These are phyloP conservation scores for Gossypium stocksii DNA, from an alignment of 345 rosid species.

Conservation along the genomic window DNA sequence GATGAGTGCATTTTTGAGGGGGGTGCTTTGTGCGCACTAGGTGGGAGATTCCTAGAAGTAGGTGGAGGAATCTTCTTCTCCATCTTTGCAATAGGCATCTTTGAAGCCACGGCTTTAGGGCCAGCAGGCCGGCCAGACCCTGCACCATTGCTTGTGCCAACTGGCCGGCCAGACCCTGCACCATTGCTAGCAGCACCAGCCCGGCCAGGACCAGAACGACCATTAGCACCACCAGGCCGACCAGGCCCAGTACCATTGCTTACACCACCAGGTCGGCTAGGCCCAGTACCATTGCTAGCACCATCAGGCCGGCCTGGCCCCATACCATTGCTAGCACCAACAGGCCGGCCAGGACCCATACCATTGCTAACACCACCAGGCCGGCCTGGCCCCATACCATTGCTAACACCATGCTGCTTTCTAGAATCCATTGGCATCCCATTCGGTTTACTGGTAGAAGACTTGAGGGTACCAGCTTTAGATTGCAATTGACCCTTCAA, in stretches of 20 bases:
- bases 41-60: conserved; percentile 29
- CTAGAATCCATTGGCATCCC: conserved; percentile 32
- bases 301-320: conserved; percentile 26
- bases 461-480: conserved; percentile 29
- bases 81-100: conserved; percentile 23
- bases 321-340: conserved; percentile 38
- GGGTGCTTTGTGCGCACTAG: conserved; percentile 35
- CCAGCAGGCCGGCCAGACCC: conserved; percentile 54
- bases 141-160: conserved; percentile 31
- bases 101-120: conserved; percentile 40
- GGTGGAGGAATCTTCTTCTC: conserved; percentile 42
- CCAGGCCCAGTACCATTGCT: conserved; percentile 35
- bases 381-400: conserved; percentile 33
- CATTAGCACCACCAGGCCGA: conserved; percentile 29
- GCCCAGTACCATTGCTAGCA: conserved; percentile 31
- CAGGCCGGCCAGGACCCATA: conserved; percentile 50
- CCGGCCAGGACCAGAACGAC: conserved; percentile 21
- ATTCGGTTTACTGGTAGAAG: conserved; percentile 31
- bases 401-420: conserved; percentile 51
- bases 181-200: conserved; percentile 44
- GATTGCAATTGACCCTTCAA: conserved; percentile 36
- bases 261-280: conserved; percentile 13
- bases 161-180: conserved; percentile 36
- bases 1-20: conserved; percentile 44
- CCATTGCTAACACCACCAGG: conserved; percentile 32